Evolutionary conservation across 306 rosid species (phyloP), one percentile per base, ranked within the genome.

Genomic region (Potentilla sterilis): DNA sequence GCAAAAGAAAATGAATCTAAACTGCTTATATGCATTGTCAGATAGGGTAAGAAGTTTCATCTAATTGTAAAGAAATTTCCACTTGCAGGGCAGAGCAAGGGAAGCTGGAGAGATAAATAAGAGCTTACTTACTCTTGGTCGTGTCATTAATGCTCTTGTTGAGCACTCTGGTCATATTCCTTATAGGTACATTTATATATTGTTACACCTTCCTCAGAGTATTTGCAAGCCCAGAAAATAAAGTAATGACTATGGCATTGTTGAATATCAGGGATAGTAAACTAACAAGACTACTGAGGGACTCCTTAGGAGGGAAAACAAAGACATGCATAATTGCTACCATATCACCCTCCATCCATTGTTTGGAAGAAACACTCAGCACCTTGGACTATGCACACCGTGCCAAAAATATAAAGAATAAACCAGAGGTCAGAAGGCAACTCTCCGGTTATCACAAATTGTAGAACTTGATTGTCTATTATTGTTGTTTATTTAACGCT

Each of bases 121-220:
- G 84, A 95, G 99, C 83, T 87, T 96, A 73, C 97, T 96, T 51
- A 96, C 99, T 46, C 99, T 96, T 79, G 99, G 99, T 57, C 97
- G 99, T 69, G 92, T 87, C 77, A 96, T 96, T 76, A 96, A 96
- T 85, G 96, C 99, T 58, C 85, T 96, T 21, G 98, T 96, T 83
- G 99, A 96, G 83, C 99, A 96, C 88, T 96, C 99, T 34, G 98
- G 98, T 79, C 99, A 96, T 82, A 90, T 92, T 73, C 99, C 99
- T 58, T 96, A 96, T 52, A 92, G 99, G 99, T 90, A 89, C 19
- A 61, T 57, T 69, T 79, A 13, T 69, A 8, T 49, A 75, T 41
- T 61, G 5, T 75, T 18, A 77, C 38, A 35, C 70, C 51, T 70
- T 58, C 74, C 19, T 35, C 42, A 32, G 18, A 67, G 40, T n/a